phyloP scores from a whole-genome alignment of 495 filamentous ascomycete genomes.

The Chaetomidium leptoderma region DNA sequence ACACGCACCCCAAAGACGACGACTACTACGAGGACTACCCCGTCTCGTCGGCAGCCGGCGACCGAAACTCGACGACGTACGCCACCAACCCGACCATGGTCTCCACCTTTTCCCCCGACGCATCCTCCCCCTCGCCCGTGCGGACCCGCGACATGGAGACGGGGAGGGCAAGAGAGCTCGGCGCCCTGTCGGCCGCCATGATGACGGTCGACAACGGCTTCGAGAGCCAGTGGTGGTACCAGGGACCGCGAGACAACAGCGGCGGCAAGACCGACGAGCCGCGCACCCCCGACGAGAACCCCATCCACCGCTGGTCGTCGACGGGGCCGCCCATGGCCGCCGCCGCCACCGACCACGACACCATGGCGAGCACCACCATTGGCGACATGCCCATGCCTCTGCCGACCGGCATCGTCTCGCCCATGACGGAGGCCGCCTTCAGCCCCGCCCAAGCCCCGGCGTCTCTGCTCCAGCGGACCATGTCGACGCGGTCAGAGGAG shows the following conservation, averaged over 20 bases:
- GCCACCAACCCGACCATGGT: conserved; percentile 26
- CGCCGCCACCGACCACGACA: neutral
- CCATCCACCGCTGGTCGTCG: conserved; percentile 5
- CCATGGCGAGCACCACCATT: neutral
- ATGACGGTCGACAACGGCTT: conserved; percentile 54
- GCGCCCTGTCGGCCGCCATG: conserved; percentile 49
- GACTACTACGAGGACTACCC: conserved; percentile 3
- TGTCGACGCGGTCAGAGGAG: conserved; percentile 34
- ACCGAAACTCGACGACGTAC: conserved; percentile 13
- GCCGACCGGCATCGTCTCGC: conserved; percentile 18
- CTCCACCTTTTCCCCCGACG: conserved; percentile 29
- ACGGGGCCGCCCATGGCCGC: neutral
- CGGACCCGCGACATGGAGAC: conserved; percentile 8
- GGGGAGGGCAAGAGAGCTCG: conserved; percentile 39
- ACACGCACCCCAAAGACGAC: conserved; percentile 18
- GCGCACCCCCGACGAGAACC: neutral
- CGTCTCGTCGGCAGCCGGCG: neutral
- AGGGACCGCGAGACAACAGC: conserved; percentile 32
- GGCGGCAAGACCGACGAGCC: neutral
- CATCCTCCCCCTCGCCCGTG: conserved; percentile 1
- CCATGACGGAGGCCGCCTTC: conserved; percentile 18
- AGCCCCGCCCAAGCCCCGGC: conserved; percentile 16
- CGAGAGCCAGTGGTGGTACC: conserved; percentile 51
- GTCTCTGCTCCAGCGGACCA: conserved; percentile 20
- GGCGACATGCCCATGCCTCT: neutral